Conservation (phyloP, 1,284 basidiomycete genomes). For the Vanrija pseudolonga region DNA sequence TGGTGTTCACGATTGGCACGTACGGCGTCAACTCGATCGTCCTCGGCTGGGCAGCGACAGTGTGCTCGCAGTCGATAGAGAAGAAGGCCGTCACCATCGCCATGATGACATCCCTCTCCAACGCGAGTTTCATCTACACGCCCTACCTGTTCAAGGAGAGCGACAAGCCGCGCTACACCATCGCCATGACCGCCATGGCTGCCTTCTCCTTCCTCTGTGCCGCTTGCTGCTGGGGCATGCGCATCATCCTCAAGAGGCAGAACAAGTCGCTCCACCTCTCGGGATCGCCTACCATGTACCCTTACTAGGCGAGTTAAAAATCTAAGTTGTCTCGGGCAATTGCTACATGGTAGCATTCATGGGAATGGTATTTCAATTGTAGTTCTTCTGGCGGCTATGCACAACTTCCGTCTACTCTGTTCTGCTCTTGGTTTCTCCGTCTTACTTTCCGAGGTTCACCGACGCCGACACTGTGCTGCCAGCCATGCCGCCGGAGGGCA, state of each 20-base stretch:
- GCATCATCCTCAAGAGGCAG: conserved; percentile 16
- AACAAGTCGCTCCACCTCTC: conserved; percentile 12
- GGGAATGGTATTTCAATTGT: no score
- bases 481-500: no score
- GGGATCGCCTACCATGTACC: conserved; percentile 14
- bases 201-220: conserved; percentile 17
- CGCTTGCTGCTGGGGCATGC: conserved; percentile 14
- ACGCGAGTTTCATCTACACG: conserved; percentile 29
- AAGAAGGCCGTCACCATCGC: conserved; percentile 34
- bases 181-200: conserved; percentile 21
- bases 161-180: conserved; percentile 23
- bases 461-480: no score
- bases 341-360: no score
- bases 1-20: conserved; percentile 27
- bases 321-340: no score
- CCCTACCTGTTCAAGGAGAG: conserved; percentile 28
- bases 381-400: no score
- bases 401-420: no score
- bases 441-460: no score
- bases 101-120: conserved; percentile 25
- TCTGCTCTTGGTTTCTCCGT: no score
- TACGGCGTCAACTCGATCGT: conserved; percentile 36
- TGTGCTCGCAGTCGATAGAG: conserved; percentile 32
- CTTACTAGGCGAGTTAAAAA: conserved; percentile 3
- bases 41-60: conserved; percentile 32